Base-by-base conservation (phyloP, 1,139 yeast species). In the Pichia sp. region DNA sequence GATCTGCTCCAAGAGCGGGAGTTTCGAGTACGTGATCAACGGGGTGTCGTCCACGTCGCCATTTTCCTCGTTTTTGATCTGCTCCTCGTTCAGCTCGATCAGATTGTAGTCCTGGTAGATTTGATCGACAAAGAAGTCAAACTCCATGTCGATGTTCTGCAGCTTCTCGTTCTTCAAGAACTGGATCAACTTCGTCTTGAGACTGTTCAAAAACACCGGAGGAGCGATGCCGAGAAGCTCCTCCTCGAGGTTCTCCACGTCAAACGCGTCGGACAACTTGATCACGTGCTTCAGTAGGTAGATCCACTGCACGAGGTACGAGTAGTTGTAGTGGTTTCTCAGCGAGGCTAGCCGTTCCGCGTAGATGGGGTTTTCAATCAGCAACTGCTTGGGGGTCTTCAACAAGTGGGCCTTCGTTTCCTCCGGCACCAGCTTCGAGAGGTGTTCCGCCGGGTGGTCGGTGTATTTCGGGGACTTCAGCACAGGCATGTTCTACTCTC, bases 241-340 rank as follows among this genome's bases (percentile, higher is more conserved):
- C 61, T 79, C 76, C 62, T 81, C 85, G 56, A 80, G 78, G 50
- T 80, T 70, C 54, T 79, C 83, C 15, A 75, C 76, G 65, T 80
- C 85, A 61, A 81, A 81, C 45, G 71, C 69, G 56, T 80, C 85
- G 13, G 72, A 68, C 48, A 81, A 64, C 59, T 71, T 75, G 42
- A 80, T 62, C 56, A 70, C 71, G 4, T 78, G 79, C 52, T 80
- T 72, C 61, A 73, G 74, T 47, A 74, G 67, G 59, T 76, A 75
- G 43, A 80, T 61, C 85, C 85, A 81, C 66, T 79, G 77, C 8
- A 78, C 68, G 4, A 79, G 77, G 57, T 73, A 80, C 13, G 78
- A 65, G 64, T 78, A 81, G 31, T 64, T 59, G 48, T 52, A 58
- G 44, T 64, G 58, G 47, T 62, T 61, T 56, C 73, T 61, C 10